These are phyloP conservation scores for Dictyophora rubrovolvata DNA, from an alignment of 768 basidiomycete species.

Conservation along the genomic window DNA sequence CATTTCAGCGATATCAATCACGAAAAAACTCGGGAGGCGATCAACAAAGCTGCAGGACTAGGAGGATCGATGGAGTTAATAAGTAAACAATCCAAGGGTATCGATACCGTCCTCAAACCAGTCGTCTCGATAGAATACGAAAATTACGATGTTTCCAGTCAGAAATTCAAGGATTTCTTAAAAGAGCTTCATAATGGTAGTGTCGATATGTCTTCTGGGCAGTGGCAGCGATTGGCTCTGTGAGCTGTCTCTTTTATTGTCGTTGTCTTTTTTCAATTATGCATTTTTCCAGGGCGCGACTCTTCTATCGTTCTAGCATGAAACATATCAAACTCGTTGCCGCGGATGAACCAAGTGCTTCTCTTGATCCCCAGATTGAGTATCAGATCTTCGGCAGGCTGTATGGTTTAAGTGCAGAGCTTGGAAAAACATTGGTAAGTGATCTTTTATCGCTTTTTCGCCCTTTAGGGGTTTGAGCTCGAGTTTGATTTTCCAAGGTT, in stretches of 20 bases:
- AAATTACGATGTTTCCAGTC: constrained; percentile 16
- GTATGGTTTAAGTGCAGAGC: background rate
- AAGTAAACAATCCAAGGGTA: constrained; percentile 26
- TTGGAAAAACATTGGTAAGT: constrained; percentile 11
- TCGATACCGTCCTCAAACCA: constrained; percentile 31
- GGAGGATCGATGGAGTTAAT: constrained; percentile 35
- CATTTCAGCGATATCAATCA: background rate
- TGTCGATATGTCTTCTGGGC: constrained; percentile 22
- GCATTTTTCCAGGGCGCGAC: constrained; percentile 21
- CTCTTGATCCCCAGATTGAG: constrained; percentile 47
- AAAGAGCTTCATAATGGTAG: constrained; percentile 16
- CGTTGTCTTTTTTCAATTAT: constrained; percentile 6
- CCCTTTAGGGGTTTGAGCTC: background rate
- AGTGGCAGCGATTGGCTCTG: constrained; percentile 22
- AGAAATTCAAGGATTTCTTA: constrained; percentile 11
- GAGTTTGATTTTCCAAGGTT: constrained; percentile 7
- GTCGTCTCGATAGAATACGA: constrained; percentile 13
- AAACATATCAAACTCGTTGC: constrained; percentile 35
- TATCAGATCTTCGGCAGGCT: constrained; percentile 13
- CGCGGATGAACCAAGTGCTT: constrained; percentile 50
- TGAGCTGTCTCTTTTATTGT: background rate
- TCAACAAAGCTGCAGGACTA: background rate
- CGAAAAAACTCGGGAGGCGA: background rate
- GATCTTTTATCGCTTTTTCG: background rate
- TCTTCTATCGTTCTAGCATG: constrained; percentile 32